Conservation (phyloP, 2,329 filamentous ascomycete genomes). For the Aspergillus sp. region DNA sequence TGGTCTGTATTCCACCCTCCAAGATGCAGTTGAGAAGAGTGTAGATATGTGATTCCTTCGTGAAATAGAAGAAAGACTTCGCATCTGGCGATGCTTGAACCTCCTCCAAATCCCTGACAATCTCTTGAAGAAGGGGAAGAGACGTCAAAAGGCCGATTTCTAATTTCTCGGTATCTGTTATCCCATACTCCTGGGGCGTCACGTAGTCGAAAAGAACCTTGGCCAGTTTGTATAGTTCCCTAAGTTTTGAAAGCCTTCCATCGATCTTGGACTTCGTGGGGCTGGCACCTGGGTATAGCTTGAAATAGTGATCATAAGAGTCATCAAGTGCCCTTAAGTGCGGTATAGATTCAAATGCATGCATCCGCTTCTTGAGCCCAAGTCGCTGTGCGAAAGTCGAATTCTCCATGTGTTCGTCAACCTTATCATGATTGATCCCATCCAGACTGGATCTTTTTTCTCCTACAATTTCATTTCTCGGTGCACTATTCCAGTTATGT, state of each 20-base stretch:
- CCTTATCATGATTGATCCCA: constrained; percentile 13
- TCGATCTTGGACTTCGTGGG: constrained; percentile 76
- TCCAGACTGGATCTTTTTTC: constrained; percentile 20
- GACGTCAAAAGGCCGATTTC: constrained; percentile 95
- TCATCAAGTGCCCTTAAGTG: constrained; percentile 47
- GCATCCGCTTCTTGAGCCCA: constrained; percentile 50
- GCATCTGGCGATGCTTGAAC: constrained; percentile 92
- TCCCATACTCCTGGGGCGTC: constrained; percentile 96
- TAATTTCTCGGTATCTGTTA: constrained; percentile 92
- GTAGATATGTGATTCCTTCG: constrained; percentile 98
- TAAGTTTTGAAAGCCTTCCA: constrained; percentile 76
- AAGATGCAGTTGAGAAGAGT: constrained; percentile 96
- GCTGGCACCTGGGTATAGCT: constrained; percentile 74
- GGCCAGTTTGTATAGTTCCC: constrained; percentile 87
- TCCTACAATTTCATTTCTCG: constrained; percentile 12
- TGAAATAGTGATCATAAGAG: constrained; percentile 71
- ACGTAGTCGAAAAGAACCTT: constrained; percentile 98
- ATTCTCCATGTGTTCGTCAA: constrained; percentile 27
- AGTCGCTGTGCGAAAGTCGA: constrained; percentile 34
- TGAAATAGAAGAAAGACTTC: constrained; percentile 98
- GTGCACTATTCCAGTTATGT: constrained; percentile 7
- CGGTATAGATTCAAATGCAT: constrained; percentile 40
- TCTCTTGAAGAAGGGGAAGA: constrained; percentile 88
- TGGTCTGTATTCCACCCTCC: constrained; percentile 93
- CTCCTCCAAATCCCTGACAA: constrained; percentile 93